Conservation (phyloP, 176 grass and related monocot species). For the Avena atlantica region DNA sequence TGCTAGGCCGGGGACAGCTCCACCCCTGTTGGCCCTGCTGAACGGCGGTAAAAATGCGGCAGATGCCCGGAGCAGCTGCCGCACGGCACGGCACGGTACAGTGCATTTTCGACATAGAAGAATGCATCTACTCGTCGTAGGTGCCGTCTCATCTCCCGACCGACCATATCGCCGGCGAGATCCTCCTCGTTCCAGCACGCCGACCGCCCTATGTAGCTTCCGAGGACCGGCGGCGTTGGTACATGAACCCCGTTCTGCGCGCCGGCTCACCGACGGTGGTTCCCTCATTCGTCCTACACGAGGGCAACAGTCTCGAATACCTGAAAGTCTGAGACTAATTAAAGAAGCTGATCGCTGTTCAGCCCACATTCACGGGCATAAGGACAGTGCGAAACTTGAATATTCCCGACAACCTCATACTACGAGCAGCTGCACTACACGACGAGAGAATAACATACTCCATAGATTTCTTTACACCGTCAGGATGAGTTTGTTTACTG, state of each 20-base stretch:
- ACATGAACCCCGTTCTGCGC: background rate
- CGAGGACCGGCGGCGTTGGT: background rate
- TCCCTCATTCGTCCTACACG: background rate
- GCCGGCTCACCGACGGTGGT: background rate
- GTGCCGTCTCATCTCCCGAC: background rate
- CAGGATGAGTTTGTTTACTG: background rate
- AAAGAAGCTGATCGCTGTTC: background rate
- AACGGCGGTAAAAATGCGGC: too few relatives aligned
- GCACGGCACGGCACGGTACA: too few relatives aligned
- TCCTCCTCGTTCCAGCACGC: background rate
- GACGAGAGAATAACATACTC: background rate
- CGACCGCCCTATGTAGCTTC: background rate
- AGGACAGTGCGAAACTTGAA: background rate
- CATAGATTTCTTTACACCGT: background rate
- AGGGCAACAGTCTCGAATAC: background rate
- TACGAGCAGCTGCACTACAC: background rate
- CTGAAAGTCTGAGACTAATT: background rate
- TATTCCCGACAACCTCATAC: constrained; percentile 29
- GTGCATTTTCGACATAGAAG: too few relatives aligned
- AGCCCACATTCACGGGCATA: constrained; percentile 5
- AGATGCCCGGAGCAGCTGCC: too few relatives aligned
- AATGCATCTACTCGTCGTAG: too few relatives aligned
- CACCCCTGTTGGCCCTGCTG: too few relatives aligned
- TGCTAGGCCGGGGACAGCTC: too few relatives aligned
- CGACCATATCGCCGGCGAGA: constrained; percentile 4